Evolutionary conservation across 2,329 filamentous ascomycete species (phyloP), one percentile per base, ranked within the genome.

Genomic region (Annulohypoxylon truncatum): DNA sequence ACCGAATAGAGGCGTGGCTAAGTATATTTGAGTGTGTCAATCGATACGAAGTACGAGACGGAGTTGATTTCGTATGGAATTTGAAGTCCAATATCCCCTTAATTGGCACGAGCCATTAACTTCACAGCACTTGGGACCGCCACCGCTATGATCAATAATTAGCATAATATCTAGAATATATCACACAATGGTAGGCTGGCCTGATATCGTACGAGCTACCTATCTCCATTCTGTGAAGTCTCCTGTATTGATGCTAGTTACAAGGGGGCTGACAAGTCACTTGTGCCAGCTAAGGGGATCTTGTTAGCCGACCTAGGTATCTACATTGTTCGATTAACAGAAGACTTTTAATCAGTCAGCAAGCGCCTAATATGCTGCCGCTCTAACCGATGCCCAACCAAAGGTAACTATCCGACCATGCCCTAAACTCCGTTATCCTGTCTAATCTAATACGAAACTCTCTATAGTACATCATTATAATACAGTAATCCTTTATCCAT

Each of bases 371-470:
- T 13, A 22, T 22, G 13, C 24, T 26, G 12, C 12, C 22, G 33
- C n/a, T 10, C 22, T 33, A 44, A 35, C 28, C 15, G 40, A 56
- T 28, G 24, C 46, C 15, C 31, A 46, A 33, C 24, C 12, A 15
- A 53, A n/a, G n/a, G n/a, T 26, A 29, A 10, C 22, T 13, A 51
- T 22, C 35, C 38, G 24, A 33, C 57, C 40, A 40, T 56, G 22
- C 22, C 13, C 42, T 20, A 29, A 61, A 61, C 57, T 54, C 63
- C 63, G 29, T 13, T 31, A 35, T 8, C 38, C 52, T 35, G 35
- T 60, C 28, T 44, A 24, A 53, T 29, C 48, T n/a, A 47, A 28
- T 13, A 22, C 24, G 28, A n/a, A 38, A 53, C 20, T 8, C 20
- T 8, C 22, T 62, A 40, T 28, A 57, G 18, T 53, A 63, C 50